Evolutionary conservation across 2,329 filamentous ascomycete species (phyloP), one percentile per base, ranked within the genome.

Genomic region (Davidsoniella neocaledoniae): DNA sequence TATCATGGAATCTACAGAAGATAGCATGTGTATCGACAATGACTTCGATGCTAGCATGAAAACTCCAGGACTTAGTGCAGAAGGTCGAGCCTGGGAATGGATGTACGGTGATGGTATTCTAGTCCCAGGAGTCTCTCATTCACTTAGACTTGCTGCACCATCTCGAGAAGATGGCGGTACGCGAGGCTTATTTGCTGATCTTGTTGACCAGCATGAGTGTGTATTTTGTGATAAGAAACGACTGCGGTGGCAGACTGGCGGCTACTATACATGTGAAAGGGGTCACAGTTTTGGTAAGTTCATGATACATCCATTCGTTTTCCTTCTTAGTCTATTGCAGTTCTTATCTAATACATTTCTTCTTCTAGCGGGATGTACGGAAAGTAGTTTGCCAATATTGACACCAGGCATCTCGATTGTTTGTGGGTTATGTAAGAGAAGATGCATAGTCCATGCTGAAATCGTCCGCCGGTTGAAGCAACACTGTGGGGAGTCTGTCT

Each of bases 1-100:
- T 33, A 12, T 19, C 6, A 21, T 17, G 5, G 25, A 37, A 2
- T 16, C 10, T 19, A 25, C 12, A 4, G 48, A 25, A 12, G 19
- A 36, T 8, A 42, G 19, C n/a, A 19, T 33, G 10, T 33, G 26
- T 12, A 33, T 23, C 9, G 38, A 26, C 19, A 17, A 33, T 5
- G 37, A 41, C 12, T 33, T 16, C 2, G 46, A 41, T 17, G 21
- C 23, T 6, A 21, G 40, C 26, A 26, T 26, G 37, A 25, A 33
- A 7, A 25, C 5, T 16, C 16, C 14, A 19, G 40, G 7, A 10
- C 23, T 46, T n/a, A 49, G 43, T 29, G 43, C 73, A 2, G 75
- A 79, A 58, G 74, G 68, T 0, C 62, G 63, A 37, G 63, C 72
- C 42, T 77, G 74, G 68, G 70, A 77, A 54, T 75, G 71, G 67